Conservation (phyloP, 2,329 filamentous ascomycete genomes). For the Elsinoe ampelina region DNA sequence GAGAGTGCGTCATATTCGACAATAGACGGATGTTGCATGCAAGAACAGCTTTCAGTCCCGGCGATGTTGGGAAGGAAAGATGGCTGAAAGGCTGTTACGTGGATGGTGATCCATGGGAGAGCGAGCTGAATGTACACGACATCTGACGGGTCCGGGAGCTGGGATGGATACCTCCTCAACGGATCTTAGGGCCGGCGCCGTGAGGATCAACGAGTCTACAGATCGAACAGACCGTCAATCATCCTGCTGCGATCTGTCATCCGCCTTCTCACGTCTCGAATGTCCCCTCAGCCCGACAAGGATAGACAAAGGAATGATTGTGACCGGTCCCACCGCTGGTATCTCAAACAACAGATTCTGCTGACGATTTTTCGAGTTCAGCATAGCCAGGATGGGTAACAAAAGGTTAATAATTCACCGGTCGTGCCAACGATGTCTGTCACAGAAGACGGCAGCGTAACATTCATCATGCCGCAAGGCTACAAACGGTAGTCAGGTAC, state of each 20-base stretch:
- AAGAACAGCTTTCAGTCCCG: conserved; percentile 61
- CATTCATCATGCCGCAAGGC: background rate
- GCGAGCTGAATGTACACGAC: conserved; percentile 21
- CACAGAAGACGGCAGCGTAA: background rate
- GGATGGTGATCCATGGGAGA: conserved; percentile 52
- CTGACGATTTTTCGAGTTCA: background rate
- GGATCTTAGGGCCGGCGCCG: too few species aligned
- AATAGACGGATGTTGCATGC: conserved; percentile 82
- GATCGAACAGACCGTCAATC: background rate
- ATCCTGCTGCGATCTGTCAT: too few species aligned
- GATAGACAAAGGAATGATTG: background rate
- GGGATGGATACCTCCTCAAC: too few species aligned
- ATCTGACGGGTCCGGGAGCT: background rate
- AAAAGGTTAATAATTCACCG: background rate
- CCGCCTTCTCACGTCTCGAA: too few species aligned
- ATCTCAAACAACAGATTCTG: too few species aligned
- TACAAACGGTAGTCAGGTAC: background rate
- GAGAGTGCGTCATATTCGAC: conserved; percentile 89
- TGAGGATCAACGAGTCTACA: background rate
- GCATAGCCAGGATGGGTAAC: background rate
- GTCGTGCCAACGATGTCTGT: background rate
- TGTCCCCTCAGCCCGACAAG: background rate
- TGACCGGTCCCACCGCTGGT: too few species aligned
- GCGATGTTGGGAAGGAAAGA: conserved; percentile 51
- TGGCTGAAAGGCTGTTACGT: conserved; percentile 86